Evolutionary conservation across 345 rosid species (phyloP), one percentile per base, ranked within the genome.

Genomic region (Leavenworthia alabamica): DNA sequence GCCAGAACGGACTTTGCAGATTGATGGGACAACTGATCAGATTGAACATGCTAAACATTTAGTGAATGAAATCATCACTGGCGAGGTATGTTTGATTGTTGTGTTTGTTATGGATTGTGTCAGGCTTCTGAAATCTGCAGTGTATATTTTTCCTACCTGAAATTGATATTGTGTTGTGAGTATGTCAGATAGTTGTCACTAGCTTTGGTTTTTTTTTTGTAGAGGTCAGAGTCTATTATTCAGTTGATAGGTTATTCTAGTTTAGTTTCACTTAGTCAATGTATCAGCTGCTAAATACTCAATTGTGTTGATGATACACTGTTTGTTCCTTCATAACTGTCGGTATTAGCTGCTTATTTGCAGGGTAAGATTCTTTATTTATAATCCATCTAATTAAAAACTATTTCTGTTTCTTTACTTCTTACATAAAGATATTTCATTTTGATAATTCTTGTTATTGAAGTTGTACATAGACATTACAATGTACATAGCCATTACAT

Each of bases 1-100:
- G 1, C 60, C 72, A 13, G 99, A 94, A 14, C 77, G 99, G 72
- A 78, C 83, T 26, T 73, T 94, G 50, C 91, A 90, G 69, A 84
- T 94, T 68, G 97, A 94, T 80, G 99, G 99, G 57, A 83, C 90
- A 8, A 74, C 48, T 51, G 99, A 94, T 42, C 97, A 94, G 81
- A 80, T 94, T 64, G 96, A 88, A 72, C 74, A 55, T 76, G 99
- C 97, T 22, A 94, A 84, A 76, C 88, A 81, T 58, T 79, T 94
- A 86, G 83, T 94, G 73, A 77, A 77, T 74, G 99, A 94, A 77
- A 95, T 86, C 61, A 88, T 74, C 73, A 94, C 93, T 70, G 75
- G 75, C 61, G 97, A 94, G 99, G 99, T 94, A 94, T 83, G 74
- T 67, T 63, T 74, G n/a, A n/a, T n/a, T n/a, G n/a, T n/a, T 56